Base-by-base conservation (phyloP, 2,329 filamentous ascomycete genomes). In the Aureobasidium sp. region DNA sequence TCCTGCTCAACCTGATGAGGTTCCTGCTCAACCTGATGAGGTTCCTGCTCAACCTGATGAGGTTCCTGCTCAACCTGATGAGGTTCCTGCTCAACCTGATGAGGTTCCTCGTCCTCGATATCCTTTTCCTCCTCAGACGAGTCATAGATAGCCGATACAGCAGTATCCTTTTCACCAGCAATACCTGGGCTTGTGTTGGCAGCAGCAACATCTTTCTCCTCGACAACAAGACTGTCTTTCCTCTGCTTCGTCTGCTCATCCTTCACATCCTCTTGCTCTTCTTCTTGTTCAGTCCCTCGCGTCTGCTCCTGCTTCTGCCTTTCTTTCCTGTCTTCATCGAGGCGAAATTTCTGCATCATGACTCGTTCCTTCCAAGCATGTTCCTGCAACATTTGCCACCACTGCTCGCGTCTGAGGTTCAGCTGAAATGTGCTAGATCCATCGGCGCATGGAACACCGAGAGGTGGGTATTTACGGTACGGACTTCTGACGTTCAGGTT, bases 371-470 rank as follows among this genome's bases (percentile, higher is more conserved):
- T 50, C 46, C 56, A 43, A n/a, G 43, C 56, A 6, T 50, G 12
- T 17, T 50, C 44, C 20, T 59, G 29, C 13, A 59, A 9, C 55
- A 59, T 59, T 20, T 47, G 27, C 56, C 56, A 50, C 43, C 56
- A 48, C 43, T 59, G 26, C 24, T 59, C 44, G 4, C 43, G 44
- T 50, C 44, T 9, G 6, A 47, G 6, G 0, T 15, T 24, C 1
- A 59, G 36, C 8, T 59, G 56, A 1, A 50, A 24, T 15, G 44
- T 50, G 13, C n/a, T 59, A 2, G 43, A 3, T 3, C 55, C 55
- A 2, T 26, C 15, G 20, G 56, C 44, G 44, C 56, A 59, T 7
- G 56, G 56, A 5, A 59, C 56, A 10, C 56, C 56, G 8, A n/a
- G 17, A 41, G 56, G 46, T n/a, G 44, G 56, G 15, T 41, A 59